Base-by-base conservation (phyloP, 176 grass and related monocot genomes). In the Oropetium thomaeum region DNA sequence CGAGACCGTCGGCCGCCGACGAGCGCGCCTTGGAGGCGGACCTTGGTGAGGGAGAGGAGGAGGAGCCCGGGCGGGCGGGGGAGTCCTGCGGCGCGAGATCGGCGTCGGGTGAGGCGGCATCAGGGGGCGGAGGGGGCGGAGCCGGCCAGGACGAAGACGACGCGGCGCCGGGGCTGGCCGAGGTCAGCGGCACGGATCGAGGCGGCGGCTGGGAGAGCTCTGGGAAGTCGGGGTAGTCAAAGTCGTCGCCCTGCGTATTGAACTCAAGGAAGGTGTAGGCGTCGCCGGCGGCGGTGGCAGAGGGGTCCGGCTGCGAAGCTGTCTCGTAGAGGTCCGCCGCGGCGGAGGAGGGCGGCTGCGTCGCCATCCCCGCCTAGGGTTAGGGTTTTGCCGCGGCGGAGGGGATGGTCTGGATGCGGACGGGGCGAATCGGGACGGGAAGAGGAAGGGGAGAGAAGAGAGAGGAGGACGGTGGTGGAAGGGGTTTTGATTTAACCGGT, bases 241-340 rank as follows among this genome's bases (percentile, higher is more conserved):
- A 92, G 85, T 90, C 92, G 52, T 99, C 96, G 59, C 88, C 92
- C 82, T 99, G 96, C 11, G 96, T 99, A 73, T 92, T 96, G 85
- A 99, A 99, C 77, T 99, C 96, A 5, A 99, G 87, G 82, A 99
- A 99, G 55, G 92, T 99, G 82, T 96, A 99, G 7, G 92, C 96
- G 34, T 93, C 92, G 60, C 88, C 87, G 57, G 87, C 87, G 55
- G 77, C 87, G 32, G 75, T 47, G 49, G 85, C 68, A 5, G 49
- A 52, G 16, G 82, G 88, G 75, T 99, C 96, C 37, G 96, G 96
- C 77, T 99, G 96, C 62, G 96, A 99, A 31, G 96, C 96, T 55
- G 96, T 99, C 73, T 99, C 96, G 80, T 99, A 99, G 63, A 99
- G 87, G 77, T 99, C 87, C 6, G 79, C 80, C 49, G 82, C 81